phyloP scores from a whole-genome alignment of 2,329 filamentous ascomycete genomes.

The Sphaceloma murrayae region DNA sequence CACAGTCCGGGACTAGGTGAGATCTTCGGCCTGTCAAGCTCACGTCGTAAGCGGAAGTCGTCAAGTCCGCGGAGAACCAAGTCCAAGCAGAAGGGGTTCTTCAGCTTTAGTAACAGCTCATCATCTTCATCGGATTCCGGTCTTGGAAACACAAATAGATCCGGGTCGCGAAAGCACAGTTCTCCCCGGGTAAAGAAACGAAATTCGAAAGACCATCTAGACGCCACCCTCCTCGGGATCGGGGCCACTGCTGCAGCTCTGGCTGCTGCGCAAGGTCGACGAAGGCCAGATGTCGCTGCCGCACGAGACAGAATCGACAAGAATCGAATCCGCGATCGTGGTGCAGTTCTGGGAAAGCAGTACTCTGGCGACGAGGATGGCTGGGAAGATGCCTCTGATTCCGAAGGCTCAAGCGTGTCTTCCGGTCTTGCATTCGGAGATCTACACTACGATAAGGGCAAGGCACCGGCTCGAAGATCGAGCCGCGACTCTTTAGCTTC shows the following conservation, averaged over 20 bases:
- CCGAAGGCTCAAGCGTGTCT: conserved; percentile 45
- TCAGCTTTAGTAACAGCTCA: conserved; percentile 39
- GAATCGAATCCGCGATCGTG: conserved; percentile 19
- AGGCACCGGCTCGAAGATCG: conserved; percentile 30
- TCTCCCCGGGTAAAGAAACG: conserved; percentile 19
- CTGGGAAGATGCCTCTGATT: conserved; percentile 52
- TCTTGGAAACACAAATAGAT: conserved; percentile 36
- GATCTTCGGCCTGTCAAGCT: conserved; percentile 21
- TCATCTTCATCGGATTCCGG: conserved; percentile 39
- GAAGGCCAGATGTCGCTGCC: conserved; percentile 28
- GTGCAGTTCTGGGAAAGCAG: conserved; percentile 21
- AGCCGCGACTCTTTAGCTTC: conserved; percentile 46
- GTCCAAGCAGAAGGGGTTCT: conserved; percentile 37
- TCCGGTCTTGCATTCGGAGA: conserved; percentile 54
- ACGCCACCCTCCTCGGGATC: conserved; percentile 38
- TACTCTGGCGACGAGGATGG: conserved; percentile 41
- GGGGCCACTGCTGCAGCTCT: conserved; percentile 42
- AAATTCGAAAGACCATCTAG: conserved; percentile 38
- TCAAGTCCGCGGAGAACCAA: conserved; percentile 19
- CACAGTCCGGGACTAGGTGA: conserved; percentile 23
- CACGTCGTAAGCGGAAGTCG: conserved; percentile 16
- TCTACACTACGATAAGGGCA: conserved; percentile 28
- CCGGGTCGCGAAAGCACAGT: conserved; percentile 21
- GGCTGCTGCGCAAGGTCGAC: conserved; percentile 33
- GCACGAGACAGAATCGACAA: conserved; percentile 28